Percentiles rank a stretch among this genome's conserved stretches.
phyloP scores from a whole-genome alignment of 345 rosid genomes.

The Camelina laxa region DNA sequence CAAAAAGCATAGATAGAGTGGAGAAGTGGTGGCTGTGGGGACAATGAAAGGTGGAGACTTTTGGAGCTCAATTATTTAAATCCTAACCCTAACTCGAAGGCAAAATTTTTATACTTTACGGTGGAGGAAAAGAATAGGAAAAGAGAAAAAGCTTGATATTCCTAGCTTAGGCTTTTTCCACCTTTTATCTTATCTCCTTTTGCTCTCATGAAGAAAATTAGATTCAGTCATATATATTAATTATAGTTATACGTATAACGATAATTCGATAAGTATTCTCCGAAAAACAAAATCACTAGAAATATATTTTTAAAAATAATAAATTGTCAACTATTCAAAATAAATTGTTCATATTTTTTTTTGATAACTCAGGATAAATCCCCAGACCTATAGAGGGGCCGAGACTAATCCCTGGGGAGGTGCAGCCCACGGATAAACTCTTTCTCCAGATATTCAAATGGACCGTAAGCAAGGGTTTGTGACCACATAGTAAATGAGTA shows the following conservation, averaged over 20 bases:
- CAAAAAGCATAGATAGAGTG: conserved; percentile 35
- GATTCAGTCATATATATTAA: conserved; percentile 12
- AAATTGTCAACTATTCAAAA: too few relatives aligned
- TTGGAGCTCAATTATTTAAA: conserved; percentile 46
- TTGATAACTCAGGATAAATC: too few relatives aligned
- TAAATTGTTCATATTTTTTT: too few relatives aligned
- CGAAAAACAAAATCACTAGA: too few relatives aligned
- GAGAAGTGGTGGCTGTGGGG: conserved; percentile 46
- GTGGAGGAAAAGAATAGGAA: conserved; percentile 37
- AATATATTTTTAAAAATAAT: too few relatives aligned
- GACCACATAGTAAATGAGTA: too few relatives aligned
- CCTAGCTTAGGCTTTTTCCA: conserved; percentile 45
- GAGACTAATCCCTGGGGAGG: too few relatives aligned
- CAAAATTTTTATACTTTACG: conserved; percentile 25
- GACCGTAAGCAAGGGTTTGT: too few relatives aligned
- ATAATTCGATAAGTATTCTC: background rate
- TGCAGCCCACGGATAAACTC: too few relatives aligned
- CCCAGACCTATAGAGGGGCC: too few relatives aligned
- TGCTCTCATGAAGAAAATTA: conserved; percentile 23
- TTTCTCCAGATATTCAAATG: too few relatives aligned
- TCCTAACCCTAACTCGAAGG: conserved; percentile 45
- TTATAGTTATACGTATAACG: background rate
- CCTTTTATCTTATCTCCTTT: conserved; percentile 41
- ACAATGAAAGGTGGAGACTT: conserved; percentile 45
- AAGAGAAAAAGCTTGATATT: conserved; percentile 46